Conservation (phyloP, 257 asterid genomes). For the Datura wrightii region DNA sequence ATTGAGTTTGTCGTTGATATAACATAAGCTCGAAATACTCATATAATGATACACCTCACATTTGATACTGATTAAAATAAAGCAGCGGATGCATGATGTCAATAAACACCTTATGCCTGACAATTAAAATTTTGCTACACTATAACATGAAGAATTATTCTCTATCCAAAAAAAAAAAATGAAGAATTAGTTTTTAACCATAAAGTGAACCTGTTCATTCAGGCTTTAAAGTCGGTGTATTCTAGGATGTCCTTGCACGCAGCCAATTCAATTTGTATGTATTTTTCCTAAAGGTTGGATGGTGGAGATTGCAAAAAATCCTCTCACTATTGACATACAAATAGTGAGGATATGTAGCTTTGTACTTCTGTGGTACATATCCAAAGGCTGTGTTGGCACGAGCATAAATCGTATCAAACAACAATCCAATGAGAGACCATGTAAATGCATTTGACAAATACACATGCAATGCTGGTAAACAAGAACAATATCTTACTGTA, state of each 20-base stretch:
- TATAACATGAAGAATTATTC: background rate
- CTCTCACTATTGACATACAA: background rate
- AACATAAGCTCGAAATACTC: constrained; percentile 36
- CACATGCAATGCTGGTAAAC: constrained; percentile 1
- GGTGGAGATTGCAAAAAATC: background rate
- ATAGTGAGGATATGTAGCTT: background rate
- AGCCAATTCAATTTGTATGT: background rate
- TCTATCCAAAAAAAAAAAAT: too few species aligned
- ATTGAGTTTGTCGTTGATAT: constrained; percentile 2
- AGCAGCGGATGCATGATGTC: background rate
- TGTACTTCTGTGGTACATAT: background rate
- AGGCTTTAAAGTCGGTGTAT: background rate
- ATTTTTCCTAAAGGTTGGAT: background rate
- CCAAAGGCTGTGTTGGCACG: background rate
- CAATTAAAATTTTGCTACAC: background rate
- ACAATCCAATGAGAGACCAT: background rate
- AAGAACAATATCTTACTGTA: constrained; percentile 57
- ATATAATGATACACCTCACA: background rate
- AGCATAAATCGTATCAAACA: background rate
- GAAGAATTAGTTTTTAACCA: background rate
- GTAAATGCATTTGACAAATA: background rate
- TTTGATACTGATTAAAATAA: background rate
- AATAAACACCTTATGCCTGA: too few species aligned
- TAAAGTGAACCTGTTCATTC: background rate
- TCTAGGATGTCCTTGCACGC: background rate